phyloP scores from a whole-genome alignment of 371 early-diverging fungal genomes.

The Mortierella polycephala region DNA sequence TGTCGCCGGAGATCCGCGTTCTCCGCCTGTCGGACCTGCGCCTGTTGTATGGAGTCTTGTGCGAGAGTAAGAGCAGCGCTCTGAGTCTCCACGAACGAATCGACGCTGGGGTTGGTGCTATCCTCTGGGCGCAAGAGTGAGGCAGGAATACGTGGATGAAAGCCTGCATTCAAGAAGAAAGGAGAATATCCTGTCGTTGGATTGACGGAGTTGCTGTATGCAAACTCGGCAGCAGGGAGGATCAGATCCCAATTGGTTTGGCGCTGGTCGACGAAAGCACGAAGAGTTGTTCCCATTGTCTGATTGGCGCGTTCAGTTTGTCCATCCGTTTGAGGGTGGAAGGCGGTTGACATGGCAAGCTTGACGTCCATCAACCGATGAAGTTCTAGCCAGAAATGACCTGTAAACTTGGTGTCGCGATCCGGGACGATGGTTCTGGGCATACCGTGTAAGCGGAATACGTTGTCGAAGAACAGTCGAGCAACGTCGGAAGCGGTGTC shows the following conservation, averaged over 20 bases:
- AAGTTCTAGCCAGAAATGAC: conserved; percentile 9
- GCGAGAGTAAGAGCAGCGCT: background rate
- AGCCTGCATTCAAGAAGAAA: conserved; percentile 44
- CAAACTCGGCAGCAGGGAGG: conserved; percentile 60
- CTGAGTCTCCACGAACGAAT: no score
- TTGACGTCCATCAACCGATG: conserved; percentile 40
- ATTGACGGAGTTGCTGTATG: conserved; percentile 59
- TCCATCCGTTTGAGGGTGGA: conserved; percentile 65
- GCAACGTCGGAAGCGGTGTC: conserved; percentile 24
- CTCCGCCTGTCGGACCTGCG: conserved; percentile 2
- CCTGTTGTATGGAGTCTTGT: background rate
- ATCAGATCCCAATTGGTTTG: conserved; percentile 59
- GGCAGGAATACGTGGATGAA: conserved; percentile 31
- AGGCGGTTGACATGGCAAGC: conserved; percentile 54
- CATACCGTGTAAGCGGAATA: conserved; percentile 38
- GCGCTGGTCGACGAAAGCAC: conserved; percentile 36
- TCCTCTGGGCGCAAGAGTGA: background rate
- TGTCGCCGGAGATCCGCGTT: conserved; percentile 3
- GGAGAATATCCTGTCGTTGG: conserved; percentile 48
- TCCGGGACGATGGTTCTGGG: conserved; percentile 26
- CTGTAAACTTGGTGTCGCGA: conserved; percentile 5
- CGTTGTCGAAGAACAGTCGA: conserved; percentile 20
- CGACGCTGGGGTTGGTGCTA: no score
- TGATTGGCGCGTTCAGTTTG: conserved; percentile 65
- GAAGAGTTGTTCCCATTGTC: conserved; percentile 61